These are phyloP conservation scores for Dacryopinax spathularia DNA, from an alignment of 768 basidiomycete species.

Conservation along the genomic window DNA sequence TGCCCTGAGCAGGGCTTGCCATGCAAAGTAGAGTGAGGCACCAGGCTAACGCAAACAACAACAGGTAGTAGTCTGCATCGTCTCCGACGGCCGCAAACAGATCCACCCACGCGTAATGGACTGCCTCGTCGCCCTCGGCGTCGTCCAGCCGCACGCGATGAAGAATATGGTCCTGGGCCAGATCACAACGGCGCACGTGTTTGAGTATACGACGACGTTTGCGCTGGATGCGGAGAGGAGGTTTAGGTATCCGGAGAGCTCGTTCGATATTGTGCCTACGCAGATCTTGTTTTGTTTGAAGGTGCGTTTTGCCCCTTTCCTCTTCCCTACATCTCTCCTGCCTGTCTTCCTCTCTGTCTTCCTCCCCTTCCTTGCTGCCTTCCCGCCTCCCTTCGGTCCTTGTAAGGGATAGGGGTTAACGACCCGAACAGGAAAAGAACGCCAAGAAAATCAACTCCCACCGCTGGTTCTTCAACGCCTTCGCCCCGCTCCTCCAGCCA, in stretches of 20 bases:
- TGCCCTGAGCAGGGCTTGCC: too few relatives aligned
- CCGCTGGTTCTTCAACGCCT: constrained; percentile 95
- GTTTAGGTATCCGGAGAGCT: constrained; percentile 21
- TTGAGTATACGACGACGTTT: constrained; percentile 42
- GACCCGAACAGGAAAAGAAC: constrained; percentile 70
- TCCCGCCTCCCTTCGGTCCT: constrained; percentile 34
- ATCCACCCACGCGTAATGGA: constrained; percentile 51
- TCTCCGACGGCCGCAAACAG: constrained; percentile 74
- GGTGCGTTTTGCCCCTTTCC: constrained; percentile 15
- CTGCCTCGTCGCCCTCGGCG: neutral
- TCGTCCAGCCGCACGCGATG: constrained; percentile 24
- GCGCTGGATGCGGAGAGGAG: constrained; percentile 23
- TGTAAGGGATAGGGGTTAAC: neutral
- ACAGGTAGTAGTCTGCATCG: constrained; percentile 64
- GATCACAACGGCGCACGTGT: constrained; percentile 71
- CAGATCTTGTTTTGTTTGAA: constrained; percentile 56
- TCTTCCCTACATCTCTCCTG: constrained; percentile 10
- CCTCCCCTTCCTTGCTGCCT: too few relatives aligned
- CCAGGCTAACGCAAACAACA: too few relatives aligned
- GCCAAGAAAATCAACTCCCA: constrained; percentile 96
- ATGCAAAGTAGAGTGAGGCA: too few relatives aligned
- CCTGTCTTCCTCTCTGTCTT: constrained; percentile 16
- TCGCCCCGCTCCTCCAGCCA: constrained; percentile 67
- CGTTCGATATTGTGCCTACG: constrained; percentile 55
- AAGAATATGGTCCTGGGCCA: constrained; percentile 55